Percentiles rank a stretch among this genome's conserved stretches.
These are phyloP conservation scores for Selaginella moellendorffii DNA, from an alignment of 75 land plant genomes.

Conservation along the genomic window DNA sequence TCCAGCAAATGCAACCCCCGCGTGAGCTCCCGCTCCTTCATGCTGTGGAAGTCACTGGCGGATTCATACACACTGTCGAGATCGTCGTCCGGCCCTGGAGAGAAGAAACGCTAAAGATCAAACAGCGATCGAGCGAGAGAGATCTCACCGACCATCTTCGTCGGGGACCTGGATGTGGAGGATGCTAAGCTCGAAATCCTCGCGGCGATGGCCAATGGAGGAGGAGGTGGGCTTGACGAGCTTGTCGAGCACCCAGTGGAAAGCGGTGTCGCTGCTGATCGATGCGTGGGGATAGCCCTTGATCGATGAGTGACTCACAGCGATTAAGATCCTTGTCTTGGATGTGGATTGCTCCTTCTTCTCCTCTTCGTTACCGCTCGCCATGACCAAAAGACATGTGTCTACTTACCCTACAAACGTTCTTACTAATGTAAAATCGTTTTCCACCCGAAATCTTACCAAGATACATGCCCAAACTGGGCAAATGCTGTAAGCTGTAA, in stretches of 20 bases:
- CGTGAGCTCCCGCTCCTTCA: slow-evolving; percentile 27
- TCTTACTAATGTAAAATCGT: too few species aligned
- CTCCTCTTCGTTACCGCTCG: too few species aligned
- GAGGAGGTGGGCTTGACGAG: slow-evolving; percentile 40
- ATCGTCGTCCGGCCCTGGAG: too few species aligned
- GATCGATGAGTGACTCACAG: slow-evolving; percentile 60
- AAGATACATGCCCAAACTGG: too few species aligned
- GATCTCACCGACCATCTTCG: slow-evolving; percentile 47
- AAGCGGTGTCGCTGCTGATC: slow-evolving; percentile 65
- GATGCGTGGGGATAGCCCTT: slow-evolving; percentile 80
- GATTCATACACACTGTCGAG: slow-evolving; percentile 70
- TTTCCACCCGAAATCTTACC: too few species aligned
- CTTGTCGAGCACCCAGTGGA: slow-evolving; percentile 62
- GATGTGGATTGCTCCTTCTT: slow-evolving; percentile 17
- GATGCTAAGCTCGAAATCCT: slow-evolving; percentile 53
- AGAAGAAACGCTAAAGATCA: not conserved
- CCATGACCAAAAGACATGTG: too few species aligned
- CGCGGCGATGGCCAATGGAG: not conserved
- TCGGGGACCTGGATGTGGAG: slow-evolving; percentile 77
- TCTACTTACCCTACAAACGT: too few species aligned
- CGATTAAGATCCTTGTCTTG: slow-evolving; percentile 50
- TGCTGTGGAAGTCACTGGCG: slow-evolving; percentile 41
- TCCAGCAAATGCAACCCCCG: slow-evolving; percentile 63
- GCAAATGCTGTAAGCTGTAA: too few species aligned
- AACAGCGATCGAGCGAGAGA: not conserved